Evolutionary conservation across 768 basidiomycete species (phyloP), one percentile per base, ranked within the genome.

Genomic region (Mycena maculata): DNA sequence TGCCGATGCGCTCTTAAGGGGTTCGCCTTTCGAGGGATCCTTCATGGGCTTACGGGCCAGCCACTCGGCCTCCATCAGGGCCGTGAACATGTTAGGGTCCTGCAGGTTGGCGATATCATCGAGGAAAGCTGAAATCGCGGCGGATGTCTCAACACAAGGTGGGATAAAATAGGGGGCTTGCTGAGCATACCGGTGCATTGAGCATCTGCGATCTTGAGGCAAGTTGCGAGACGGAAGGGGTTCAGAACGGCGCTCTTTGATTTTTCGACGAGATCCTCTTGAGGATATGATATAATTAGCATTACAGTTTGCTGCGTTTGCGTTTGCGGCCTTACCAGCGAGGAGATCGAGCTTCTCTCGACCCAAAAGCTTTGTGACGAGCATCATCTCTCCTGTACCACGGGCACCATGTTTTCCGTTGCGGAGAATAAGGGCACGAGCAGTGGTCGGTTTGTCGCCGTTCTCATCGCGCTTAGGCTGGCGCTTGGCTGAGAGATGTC

Each of bases 271-370:
- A 92, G 84, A 74, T 92, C 91, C 87, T 92, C 92, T 93, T 65
- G 38, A 63, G 45, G 54, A 63, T 36, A 71, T 63, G 59, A 41
- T 48, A 71, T 63, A 64, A 65, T 69, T 45, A 48, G 73, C n/a
- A 66, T 65, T 55, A 33, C 22, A 30, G 38, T 45, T 49, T 38
- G 25, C 15, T 10, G 36, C 60, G 58, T 60, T 64, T 61, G 49
- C 36, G 41, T 39, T 27, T 69, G 58, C 55, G 27, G 36, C 77
- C 80, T 64, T 73, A 92, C 93, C 92, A 71, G 91, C 91, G 31
- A 94, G 79, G 27, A 94, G 83, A 75, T 93, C 92, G 31, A 95
- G 82, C 73, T 94, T 94, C 77, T 94, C 93, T 72, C 91, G 85
- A 1, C 93, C 93, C 53, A 85, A 88, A 68, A 92, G 85, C 73